phyloP scores from a whole-genome alignment of 164 flowering plant genomes.

The Santalum album region DNA sequence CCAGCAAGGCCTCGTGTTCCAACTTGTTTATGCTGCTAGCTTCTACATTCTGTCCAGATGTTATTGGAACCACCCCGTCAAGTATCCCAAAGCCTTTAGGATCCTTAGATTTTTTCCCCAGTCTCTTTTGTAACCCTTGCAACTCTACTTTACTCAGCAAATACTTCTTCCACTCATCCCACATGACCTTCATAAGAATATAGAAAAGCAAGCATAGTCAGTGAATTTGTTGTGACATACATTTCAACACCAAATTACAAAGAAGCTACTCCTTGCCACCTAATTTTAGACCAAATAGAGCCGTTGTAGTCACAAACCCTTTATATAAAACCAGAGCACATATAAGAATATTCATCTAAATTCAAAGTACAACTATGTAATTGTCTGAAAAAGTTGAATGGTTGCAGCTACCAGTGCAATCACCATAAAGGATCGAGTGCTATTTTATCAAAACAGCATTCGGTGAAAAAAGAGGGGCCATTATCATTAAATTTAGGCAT shows the following conservation, averaged over 20 bases:
- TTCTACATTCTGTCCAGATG: constrained; percentile 49
- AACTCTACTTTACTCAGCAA: constrained; percentile 71
- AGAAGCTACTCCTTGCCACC: no score
- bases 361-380: no score
- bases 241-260: neutral
- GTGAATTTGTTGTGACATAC: neutral
- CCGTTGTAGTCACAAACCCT: no score
- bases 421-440: no score
- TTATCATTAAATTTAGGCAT: no score
- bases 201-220: neutral
- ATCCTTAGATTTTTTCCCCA: constrained; percentile 54
- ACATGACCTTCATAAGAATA: constrained; percentile 61
- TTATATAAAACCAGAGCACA: no score
- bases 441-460: no score
- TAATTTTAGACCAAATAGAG: no score
- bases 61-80: constrained; percentile 56
- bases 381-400: no score
- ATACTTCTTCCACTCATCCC: constrained; percentile 68
- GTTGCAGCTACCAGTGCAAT: no score
- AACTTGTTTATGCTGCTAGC: constrained; percentile 50
- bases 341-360: no score
- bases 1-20: constrained; percentile 76
- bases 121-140: constrained; percentile 43
- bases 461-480: no score
- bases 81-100: constrained; percentile 91